Conservation (phyloP, 441 rosid species). For the Syzygium syzygioides region DNA sequence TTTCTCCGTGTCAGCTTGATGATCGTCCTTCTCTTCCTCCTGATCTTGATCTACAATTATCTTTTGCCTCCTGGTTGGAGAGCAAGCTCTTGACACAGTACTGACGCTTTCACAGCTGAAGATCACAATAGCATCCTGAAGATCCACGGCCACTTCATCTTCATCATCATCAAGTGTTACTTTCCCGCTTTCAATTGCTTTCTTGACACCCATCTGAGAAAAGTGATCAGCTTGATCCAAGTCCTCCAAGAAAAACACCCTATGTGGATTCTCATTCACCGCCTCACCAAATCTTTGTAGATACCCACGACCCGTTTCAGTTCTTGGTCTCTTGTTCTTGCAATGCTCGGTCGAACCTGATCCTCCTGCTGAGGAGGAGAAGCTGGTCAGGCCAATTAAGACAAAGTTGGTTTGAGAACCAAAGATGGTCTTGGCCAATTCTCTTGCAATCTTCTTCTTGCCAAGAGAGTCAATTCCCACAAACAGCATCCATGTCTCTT, state of each 20-base stretch:
- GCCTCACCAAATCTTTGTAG: constrained; percentile 41
- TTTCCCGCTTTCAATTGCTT: constrained; percentile 38
- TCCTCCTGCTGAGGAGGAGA: constrained; percentile 14
- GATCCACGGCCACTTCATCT: constrained; percentile 40
- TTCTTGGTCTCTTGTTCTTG: constrained; percentile 36
- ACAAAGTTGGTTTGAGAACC: constrained; percentile 45
- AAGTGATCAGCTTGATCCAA: constrained; percentile 27
- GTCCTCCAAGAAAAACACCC: constrained; percentile 63
- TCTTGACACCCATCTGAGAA: constrained; percentile 30
- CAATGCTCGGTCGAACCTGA: constrained; percentile 19
- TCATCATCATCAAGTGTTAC: constrained; percentile 29
- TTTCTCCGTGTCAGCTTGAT: background rate
- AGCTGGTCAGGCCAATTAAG: constrained; percentile 29
- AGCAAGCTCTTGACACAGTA: constrained; percentile 24
- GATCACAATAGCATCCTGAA: constrained; percentile 57
- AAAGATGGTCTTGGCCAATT: constrained; percentile 45
- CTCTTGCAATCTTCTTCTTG: constrained; percentile 46
- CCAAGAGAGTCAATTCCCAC: constrained; percentile 38
- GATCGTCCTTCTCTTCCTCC: constrained; percentile 4
- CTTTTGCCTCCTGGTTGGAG: constrained; percentile 16
- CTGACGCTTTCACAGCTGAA: constrained; percentile 35
- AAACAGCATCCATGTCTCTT: constrained; percentile 60
- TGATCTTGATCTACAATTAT: background rate
- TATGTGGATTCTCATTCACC: constrained; percentile 63
- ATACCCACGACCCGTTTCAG: constrained; percentile 22